phyloP scores from a whole-genome alignment of 139 green algal species.

The Pseudopediastrum boryanum region DNA sequence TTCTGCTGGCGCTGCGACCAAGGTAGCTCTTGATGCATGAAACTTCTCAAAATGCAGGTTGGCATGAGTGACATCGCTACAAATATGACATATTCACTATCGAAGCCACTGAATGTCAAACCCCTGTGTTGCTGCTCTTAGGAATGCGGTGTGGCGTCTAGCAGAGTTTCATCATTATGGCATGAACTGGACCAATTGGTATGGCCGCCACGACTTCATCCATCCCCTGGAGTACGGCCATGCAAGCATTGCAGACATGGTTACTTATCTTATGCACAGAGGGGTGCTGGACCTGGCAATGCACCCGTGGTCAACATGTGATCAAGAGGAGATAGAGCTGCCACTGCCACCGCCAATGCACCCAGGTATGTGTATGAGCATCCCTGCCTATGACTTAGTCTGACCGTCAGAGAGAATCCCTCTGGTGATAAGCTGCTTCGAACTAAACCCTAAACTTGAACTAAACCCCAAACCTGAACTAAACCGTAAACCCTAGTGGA shows the following conservation, averaged over 20 bases:
- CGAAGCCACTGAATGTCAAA: no score
- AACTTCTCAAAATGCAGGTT: no score
- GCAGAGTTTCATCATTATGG: slow-evolving; percentile 3
- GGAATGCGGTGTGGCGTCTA: slow-evolving; percentile 36
- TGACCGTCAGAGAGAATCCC: no score
- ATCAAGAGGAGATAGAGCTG: neutral
- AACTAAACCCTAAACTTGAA: no score
- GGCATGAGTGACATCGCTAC: no score
- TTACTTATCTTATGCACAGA: slow-evolving; percentile 29
- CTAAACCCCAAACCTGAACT: no score
- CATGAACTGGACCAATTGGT: slow-evolving; percentile 11
- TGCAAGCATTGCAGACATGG: slow-evolving; percentile 34
- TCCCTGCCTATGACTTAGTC: no score
- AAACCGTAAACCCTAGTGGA: no score
- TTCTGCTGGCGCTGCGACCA: no score
- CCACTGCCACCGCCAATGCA: slow-evolving; percentile 3
- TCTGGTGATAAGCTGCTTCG: no score
- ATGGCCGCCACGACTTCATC: slow-evolving; percentile 15
- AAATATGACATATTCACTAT: no score
- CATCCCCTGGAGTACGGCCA: slow-evolving; percentile 13
- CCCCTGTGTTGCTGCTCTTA: neutral
- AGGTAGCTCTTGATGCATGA: no score
- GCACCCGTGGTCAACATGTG: neutral
- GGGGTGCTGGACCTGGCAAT: neutral
- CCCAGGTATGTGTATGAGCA: neutral